Evolutionary conservation across 2,329 filamentous ascomycete genomes (phyloP), one percentile per base, ranked within the genome.

Genomic region (Penicillium occitanis): DNA sequence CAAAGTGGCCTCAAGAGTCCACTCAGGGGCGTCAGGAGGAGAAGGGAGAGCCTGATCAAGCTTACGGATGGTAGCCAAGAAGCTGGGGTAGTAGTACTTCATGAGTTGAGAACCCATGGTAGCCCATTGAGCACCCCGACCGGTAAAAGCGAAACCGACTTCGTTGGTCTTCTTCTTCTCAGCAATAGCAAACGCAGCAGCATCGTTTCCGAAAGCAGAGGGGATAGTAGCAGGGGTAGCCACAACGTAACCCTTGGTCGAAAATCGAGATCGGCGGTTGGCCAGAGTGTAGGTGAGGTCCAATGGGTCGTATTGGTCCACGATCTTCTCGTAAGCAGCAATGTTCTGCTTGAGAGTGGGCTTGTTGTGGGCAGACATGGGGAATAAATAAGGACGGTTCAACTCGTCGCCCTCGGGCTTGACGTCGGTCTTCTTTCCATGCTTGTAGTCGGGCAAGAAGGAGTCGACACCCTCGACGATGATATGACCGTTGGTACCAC

Each of bases 101-200:
- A 76, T 51, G 0, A 76, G 61, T 25, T 72, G 68, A 3, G 55
- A 53, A 2, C 73, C 75, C 74, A 77, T 75, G 3, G 46, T 67
- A 10, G 69, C 60, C 70, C 71, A 77, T 55, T 77, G 75, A 1
- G 73, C 73, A 1, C 75, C 74, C 50, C 76, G 74, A 5, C 76
- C 76, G 0, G 73, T 73, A 67, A 78, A 77, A 5, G 76, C 64
- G 17, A 76, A 70, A 13, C 61, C 51, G 8, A 55, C 30, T 4
- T 55, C 51, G 30, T 35, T 55, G n/a, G 37, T 55, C 60, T 42
- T 48, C 25, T 44, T 44, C 42, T 62, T 60, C 22, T 46, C 28
- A 51, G 59, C 57, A 48, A 4, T 35, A 68, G 17, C 17, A 35
- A 60, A 60, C n/a, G 57, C 19, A 42, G 57, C 57, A 60, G 40